phyloP scores from a whole-genome alignment of 2,329 filamentous ascomycete genomes.

The Lasiodiplodia hormozganensis region DNA sequence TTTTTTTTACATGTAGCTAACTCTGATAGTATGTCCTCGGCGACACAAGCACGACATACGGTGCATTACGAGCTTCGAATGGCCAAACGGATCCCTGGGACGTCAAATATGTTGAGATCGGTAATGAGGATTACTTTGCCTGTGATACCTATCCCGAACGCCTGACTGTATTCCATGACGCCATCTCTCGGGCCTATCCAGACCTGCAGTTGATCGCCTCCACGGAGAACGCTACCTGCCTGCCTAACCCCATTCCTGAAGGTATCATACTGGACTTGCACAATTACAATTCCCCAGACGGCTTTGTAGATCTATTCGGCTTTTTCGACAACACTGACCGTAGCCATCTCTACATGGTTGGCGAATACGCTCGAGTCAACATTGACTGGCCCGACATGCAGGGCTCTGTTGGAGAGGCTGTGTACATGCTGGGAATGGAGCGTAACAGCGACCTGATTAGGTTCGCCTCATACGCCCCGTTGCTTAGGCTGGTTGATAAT shows the following conservation, averaged over 20 bases:
- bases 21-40: slow-evolving; percentile 60
- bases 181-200: slow-evolving; percentile 63
- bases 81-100: slow-evolving; percentile 68
- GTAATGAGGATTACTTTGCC: slow-evolving; percentile 71
- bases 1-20: neutral
- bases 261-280: slow-evolving; percentile 58
- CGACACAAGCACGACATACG: slow-evolving; percentile 61
- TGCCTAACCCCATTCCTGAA: slow-evolving; percentile 31
- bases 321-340: slow-evolving; percentile 41
- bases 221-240: slow-evolving; percentile 39
- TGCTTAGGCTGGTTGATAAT: slow-evolving; percentile 16
- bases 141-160: slow-evolving; percentile 54
- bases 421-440: slow-evolving; percentile 71
- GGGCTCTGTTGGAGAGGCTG: slow-evolving; percentile 63
- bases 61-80: slow-evolving; percentile 63
- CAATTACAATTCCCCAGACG: slow-evolving; percentile 45
- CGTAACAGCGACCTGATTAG: slow-evolving; percentile 66
- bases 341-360: slow-evolving; percentile 7
- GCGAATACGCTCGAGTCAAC: slow-evolving; percentile 8
- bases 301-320: slow-evolving; percentile 58
- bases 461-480: slow-evolving; percentile 15
- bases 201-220: slow-evolving; percentile 64
- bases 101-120: slow-evolving; percentile 69
- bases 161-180: slow-evolving; percentile 61
- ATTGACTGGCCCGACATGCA: too few species aligned